phyloP scores from a whole-genome alignment of 1,139 yeast genomes.

The Hemisphaericaspora xylanilytica region DNA sequence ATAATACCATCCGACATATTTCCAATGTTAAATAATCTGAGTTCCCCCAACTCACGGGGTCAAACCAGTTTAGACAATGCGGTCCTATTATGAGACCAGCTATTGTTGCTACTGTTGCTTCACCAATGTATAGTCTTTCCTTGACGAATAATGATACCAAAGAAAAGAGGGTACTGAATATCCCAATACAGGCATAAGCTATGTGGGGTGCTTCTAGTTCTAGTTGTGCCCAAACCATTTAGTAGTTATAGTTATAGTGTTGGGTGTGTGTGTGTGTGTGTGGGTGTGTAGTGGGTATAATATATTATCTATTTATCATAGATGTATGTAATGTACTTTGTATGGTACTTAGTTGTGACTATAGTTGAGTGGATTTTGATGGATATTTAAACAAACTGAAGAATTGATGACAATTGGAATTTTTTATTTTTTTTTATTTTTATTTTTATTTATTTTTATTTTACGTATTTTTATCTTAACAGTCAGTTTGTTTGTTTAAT shows the following conservation, averaged over 20 bases:
- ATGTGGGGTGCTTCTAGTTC: conserved; percentile 62
- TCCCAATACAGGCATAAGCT: conserved; percentile 91
- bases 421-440: too few species aligned
- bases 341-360: too few species aligned
- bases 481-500: too few species aligned
- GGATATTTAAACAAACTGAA: too few species aligned
- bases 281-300: neutral
- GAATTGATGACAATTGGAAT: too few species aligned
- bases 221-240: conserved; percentile 41
- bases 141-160: conserved; percentile 88
- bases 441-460: too few species aligned
- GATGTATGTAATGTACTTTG: too few species aligned
- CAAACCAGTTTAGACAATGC: conserved; percentile 84
- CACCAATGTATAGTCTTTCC: conserved; percentile 88
- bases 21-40: conserved; percentile 84
- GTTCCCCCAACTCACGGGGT: conserved; percentile 90
- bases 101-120: conserved; percentile 90
- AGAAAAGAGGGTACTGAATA: conserved; percentile 83
- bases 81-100: conserved; percentile 95
- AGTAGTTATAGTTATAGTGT: neutral
- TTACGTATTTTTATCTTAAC: too few species aligned
- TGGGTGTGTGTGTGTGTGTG: neutral
- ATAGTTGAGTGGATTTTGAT: too few species aligned
- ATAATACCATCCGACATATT: conserved; percentile 80
- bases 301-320: too few species aligned